These are phyloP conservation scores for Hypoxylon sp. DNA, from an alignment of 2,329 filamentous ascomycete species.

Conservation along the genomic window DNA sequence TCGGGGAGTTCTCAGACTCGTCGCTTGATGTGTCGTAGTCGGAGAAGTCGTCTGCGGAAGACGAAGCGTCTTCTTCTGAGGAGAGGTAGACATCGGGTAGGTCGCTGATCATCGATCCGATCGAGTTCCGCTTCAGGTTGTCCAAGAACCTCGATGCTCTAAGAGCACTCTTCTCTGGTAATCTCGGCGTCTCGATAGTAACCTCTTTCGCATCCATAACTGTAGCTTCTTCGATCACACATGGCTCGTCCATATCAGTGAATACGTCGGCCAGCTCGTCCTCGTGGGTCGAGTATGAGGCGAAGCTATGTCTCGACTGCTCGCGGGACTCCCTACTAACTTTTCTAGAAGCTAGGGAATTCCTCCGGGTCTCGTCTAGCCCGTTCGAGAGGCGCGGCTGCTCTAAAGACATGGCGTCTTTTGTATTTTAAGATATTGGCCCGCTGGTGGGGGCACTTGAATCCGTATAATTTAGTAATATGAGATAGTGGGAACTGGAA, in stretches of 20 bases:
- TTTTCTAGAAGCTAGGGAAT: constrained; percentile 28
- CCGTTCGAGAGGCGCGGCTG: constrained; percentile 30
- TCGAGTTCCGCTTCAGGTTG: constrained; percentile 57
- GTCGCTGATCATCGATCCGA: constrained; percentile 56
- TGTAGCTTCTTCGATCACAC: constrained; percentile 50
- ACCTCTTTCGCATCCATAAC: constrained; percentile 50
- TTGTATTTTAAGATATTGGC: constrained; percentile 32
- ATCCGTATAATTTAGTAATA: constrained; percentile 29
- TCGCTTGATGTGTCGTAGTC: constrained; percentile 67
- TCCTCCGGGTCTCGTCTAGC: constrained; percentile 17
- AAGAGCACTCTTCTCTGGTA: constrained; percentile 67
- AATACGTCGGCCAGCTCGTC: constrained; percentile 49
- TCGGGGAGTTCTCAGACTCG: constrained; percentile 47
- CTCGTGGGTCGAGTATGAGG: constrained; percentile 42
- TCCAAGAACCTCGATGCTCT: constrained; percentile 64
- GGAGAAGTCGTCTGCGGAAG: constrained; percentile 72
- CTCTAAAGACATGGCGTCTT: constrained; percentile 41
- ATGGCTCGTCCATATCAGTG: constrained; percentile 50
- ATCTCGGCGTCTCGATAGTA: constrained; percentile 58
- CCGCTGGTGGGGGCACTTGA: constrained; percentile 29
- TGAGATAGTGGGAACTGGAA: constrained; percentile 18
- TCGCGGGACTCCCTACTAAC: constrained; percentile 34
- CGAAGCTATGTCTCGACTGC: constrained; percentile 44
- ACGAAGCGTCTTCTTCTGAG: constrained; percentile 76
- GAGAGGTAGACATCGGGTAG: constrained; percentile 75